phyloP scores from a whole-genome alignment of 2,329 filamentous ascomycete species.

The Atkinsonella texensis region DNA sequence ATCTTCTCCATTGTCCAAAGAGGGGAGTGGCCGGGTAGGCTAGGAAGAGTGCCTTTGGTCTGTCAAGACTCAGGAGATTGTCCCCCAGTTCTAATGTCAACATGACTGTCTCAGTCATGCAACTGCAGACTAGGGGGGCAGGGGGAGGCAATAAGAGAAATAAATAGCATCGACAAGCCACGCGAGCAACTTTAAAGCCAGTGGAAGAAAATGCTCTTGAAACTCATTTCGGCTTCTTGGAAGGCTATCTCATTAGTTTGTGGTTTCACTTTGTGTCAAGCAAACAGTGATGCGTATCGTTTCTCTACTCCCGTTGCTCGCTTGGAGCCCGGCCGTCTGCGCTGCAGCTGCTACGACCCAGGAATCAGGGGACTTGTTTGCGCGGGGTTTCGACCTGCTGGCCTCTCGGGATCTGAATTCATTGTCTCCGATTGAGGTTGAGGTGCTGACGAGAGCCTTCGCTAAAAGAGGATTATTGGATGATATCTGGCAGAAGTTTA shows the following conservation, averaged over 20 bases:
- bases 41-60: background rate
- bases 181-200: background rate
- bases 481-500: slow-evolving; percentile 15
- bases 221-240: background rate
- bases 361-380: background rate
- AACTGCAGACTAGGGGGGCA: background rate
- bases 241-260: background rate
- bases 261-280: background rate
- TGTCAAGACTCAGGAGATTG: background rate
- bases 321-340: slow-evolving; percentile 7
- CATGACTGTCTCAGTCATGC: background rate
- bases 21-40: background rate
- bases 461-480: slow-evolving; percentile 8
- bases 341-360: background rate
- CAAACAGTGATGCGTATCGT: slow-evolving; percentile 8
- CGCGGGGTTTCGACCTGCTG: slow-evolving; percentile 5
- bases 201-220: background rate
- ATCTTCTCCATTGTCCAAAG: background rate
- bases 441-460: slow-evolving; percentile 3
- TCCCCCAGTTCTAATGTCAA: background rate
- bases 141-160: background rate
- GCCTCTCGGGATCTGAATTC: background rate
- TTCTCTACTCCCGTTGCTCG: slow-evolving; percentile 9
- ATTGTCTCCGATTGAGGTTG: background rate
- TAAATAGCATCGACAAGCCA: background rate